These are phyloP conservation scores for Botrytis deweyae DNA, from an alignment of 2,329 filamentous ascomycete genomes.

Conservation along the genomic window DNA sequence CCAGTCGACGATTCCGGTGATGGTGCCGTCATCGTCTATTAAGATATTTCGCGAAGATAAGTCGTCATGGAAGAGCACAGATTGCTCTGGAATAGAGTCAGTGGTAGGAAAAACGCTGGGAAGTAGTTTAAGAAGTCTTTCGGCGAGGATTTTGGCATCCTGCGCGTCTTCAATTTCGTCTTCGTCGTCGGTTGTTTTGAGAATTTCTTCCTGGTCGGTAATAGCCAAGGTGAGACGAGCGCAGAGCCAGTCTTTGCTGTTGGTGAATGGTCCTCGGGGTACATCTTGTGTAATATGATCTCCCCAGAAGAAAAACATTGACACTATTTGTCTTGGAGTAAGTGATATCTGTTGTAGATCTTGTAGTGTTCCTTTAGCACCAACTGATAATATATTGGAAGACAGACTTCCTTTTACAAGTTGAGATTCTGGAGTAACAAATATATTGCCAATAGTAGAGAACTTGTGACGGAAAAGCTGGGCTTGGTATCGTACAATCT, in stretches of 20 bases:
- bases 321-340: background rate
- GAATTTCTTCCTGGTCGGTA: conserved; percentile 17
- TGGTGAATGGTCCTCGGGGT: conserved; percentile 20
- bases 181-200: conserved; percentile 22
- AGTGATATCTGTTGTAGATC: background rate
- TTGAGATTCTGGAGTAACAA: background rate
- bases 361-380: background rate
- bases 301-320: conserved; percentile 4
- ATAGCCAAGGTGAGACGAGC: conserved; percentile 8
- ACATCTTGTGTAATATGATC: conserved; percentile 17
- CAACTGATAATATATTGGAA: background rate
- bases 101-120: conserved; percentile 39
- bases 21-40: conserved; percentile 40
- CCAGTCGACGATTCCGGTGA: conserved; percentile 47
- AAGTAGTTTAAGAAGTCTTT: conserved; percentile 39
- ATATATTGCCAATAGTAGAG: background rate
- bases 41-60: conserved; percentile 44
- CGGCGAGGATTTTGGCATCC: conserved; percentile 30
- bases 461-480: conserved; percentile 34
- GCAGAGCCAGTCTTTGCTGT: conserved; percentile 20
- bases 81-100: conserved; percentile 35
- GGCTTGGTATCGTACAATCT: conserved; percentile 39
- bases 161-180: conserved; percentile 41
- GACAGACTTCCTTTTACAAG: too few relatives aligned
- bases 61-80: conserved; percentile 43